These are phyloP conservation scores for Exserohilum rostratum DNA, from an alignment of 2,329 filamentous ascomycete genomes.

Conservation along the genomic window DNA sequence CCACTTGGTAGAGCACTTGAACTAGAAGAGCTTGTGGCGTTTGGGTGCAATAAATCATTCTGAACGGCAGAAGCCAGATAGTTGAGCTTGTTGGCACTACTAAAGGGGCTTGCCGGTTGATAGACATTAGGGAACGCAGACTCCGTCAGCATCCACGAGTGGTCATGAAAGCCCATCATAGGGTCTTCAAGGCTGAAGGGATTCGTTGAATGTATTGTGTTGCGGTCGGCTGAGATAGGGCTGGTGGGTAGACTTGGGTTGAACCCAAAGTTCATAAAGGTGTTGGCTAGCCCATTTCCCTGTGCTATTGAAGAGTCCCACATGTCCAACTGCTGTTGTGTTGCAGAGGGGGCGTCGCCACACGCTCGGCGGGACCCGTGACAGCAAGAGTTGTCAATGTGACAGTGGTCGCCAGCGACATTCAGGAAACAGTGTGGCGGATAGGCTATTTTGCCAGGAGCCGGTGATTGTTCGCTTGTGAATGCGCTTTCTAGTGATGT, in stretches of 20 bases:
- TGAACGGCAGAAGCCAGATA: constrained; percentile 39
- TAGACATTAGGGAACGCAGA: constrained; percentile 28
- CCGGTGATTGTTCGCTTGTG: constrained; percentile 35
- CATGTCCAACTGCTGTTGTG: constrained; percentile 32
- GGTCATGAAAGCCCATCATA: constrained; percentile 29
- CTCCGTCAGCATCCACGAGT: constrained; percentile 39
- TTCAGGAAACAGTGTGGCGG: constrained; percentile 36
- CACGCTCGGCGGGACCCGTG: constrained; percentile 38
- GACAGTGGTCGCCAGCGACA: constrained; percentile 43
- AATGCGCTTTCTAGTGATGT: constrained; percentile 41
- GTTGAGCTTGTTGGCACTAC: constrained; percentile 32
- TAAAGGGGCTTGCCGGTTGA: constrained; percentile 11
- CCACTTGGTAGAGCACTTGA: constrained; percentile 7
- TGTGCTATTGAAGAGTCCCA: constrained; percentile 37
- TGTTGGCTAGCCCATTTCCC: constrained; percentile 35
- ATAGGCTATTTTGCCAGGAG: constrained; percentile 22
- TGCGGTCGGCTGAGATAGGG: constrained; percentile 23
- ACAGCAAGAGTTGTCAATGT: constrained; percentile 45
- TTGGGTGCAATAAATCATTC: constrained; percentile 31
- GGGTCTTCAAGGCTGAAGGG: constrained; percentile 26
- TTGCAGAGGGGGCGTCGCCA: constrained; percentile 35
- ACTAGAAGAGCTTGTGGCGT: constrained; percentile 13
- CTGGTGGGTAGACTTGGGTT: constrained; percentile 27
- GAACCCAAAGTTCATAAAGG: constrained; percentile 35
- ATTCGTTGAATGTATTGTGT: constrained; percentile 19